A percentile compares a stretch with the other conserved stretches of the same genome.
Evolutionary conservation across 805 yeast species (phyloP).

Genomic region (Pichia nakasei): DNA sequence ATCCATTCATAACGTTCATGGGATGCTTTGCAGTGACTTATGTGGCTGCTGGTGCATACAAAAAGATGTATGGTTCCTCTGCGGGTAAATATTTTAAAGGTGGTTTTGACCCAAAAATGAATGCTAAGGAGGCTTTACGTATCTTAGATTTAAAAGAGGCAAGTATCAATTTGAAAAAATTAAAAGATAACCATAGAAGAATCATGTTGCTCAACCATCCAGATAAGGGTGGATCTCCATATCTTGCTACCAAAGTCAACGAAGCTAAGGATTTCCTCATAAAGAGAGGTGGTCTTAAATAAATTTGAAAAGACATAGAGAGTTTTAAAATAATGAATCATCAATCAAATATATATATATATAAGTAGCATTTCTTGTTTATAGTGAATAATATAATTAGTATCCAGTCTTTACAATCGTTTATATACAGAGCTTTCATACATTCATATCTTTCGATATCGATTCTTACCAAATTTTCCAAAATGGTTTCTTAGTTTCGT

Average conservation of each 20-base stretch:
- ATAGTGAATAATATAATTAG: neutral
- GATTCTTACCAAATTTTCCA: slow-evolving; percentile 24
- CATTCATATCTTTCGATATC: no score
- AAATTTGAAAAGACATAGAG: no score
- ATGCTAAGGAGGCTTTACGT: slow-evolving; percentile 78
- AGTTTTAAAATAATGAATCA: no score
- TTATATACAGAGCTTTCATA: no score
- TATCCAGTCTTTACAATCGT: neutral
- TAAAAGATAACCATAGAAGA: slow-evolving; percentile 72
- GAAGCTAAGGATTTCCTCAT: slow-evolving; percentile 82
- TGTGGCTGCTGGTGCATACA: slow-evolving; percentile 58
- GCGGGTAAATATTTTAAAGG: slow-evolving; percentile 69
- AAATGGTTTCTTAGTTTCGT: slow-evolving; percentile 11
- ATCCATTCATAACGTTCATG: slow-evolving; percentile 64
- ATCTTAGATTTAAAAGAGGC: slow-evolving; percentile 70
- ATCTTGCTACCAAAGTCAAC: slow-evolving; percentile 81
- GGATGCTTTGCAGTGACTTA: slow-evolving; percentile 62
- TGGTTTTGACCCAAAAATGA: slow-evolving; percentile 88
- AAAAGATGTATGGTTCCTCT: slow-evolving; percentile 56
- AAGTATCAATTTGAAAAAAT: slow-evolving; percentile 49
- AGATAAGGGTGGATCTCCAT: slow-evolving; percentile 89
- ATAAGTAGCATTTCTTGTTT: neutral
- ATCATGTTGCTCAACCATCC: slow-evolving; percentile 90
- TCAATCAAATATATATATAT: neutral
- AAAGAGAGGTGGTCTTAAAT: slow-evolving; percentile 45